phyloP scores from a whole-genome alignment of 2,329 filamentous ascomycete species.

The Escovopsis sp. region DNA sequence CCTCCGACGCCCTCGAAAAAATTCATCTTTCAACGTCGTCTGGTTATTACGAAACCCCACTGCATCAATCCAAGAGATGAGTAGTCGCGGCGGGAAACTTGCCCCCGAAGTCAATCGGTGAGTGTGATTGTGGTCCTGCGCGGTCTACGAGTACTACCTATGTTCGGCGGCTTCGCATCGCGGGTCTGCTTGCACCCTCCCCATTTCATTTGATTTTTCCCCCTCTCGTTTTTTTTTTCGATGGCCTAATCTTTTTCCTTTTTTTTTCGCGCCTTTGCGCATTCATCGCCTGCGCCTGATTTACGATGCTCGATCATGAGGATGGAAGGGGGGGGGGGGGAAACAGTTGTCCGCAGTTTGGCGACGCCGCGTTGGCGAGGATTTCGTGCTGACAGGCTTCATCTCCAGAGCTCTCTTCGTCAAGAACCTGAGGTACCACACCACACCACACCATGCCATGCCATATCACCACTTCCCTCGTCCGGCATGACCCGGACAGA shows the following conservation, averaged over 20 bases:
- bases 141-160: no score
- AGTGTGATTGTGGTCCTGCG: conserved; percentile 23
- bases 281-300: no score
- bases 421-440: conserved; percentile 83
- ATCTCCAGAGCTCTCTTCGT: conserved; percentile 86
- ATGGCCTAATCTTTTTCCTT: no score
- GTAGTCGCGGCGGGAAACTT: conserved; percentile 92
- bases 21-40: no score
- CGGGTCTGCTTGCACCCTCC: no score
- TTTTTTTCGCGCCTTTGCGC: no score
- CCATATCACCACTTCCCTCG: neutral
- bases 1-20: no score
- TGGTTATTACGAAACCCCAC: no score
- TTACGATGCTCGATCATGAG: no score
- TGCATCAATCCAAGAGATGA: conserved; percentile 60
- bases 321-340: no score
- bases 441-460: neutral
- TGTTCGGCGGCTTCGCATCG: neutral
- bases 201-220: neutral
- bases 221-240: neutral
- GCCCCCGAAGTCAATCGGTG: conserved; percentile 98
- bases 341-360: neutral
- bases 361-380: conserved; percentile 5
- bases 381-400: conserved; percentile 17
- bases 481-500: neutral